These are phyloP conservation scores for Paracamarosporium sp. DNA, from an alignment of 2,329 filamentous ascomycete species.

Conservation along the genomic window DNA sequence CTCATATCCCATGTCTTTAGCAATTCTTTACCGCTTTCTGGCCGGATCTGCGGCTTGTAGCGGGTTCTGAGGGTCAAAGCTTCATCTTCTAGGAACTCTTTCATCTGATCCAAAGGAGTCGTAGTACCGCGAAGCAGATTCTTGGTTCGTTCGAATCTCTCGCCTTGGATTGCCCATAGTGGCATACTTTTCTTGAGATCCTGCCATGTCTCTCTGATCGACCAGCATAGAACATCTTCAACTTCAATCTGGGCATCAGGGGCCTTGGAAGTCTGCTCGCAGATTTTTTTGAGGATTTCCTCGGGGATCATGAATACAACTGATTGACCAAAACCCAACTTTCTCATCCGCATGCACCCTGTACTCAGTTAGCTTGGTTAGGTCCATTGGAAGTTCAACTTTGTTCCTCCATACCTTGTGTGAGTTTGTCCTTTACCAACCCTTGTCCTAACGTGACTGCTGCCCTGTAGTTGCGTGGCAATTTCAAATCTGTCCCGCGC, in stretches of 20 bases:
- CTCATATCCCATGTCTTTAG: no score
- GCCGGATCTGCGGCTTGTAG: conserved; percentile 52
- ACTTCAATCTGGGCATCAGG: conserved; percentile 51
- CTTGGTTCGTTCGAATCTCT: conserved; percentile 55
- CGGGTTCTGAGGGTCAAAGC: conserved; percentile 58
- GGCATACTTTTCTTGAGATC: conserved; percentile 60
- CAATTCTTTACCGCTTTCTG: no score
- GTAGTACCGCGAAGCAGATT: conserved; percentile 20
- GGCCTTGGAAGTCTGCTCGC: conserved; percentile 19
- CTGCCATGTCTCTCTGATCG: conserved; percentile 63
- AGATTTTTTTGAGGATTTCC: conserved; percentile 67
- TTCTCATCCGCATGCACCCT: conserved; percentile 71
- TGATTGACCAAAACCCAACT: conserved; percentile 70
- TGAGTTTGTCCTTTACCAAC: conserved; percentile 71
- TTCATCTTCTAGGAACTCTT: conserved; percentile 63
- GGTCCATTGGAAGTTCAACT: no score
- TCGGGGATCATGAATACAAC: conserved; percentile 66
- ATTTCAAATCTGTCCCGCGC: conserved; percentile 70
- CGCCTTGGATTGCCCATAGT: conserved; percentile 68
- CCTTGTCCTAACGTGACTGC: conserved; percentile 71
- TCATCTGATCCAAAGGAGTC: conserved; percentile 16
- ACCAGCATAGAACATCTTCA: conserved; percentile 65
- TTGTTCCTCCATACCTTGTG: no score
- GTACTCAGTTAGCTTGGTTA: no score
- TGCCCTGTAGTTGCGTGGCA: conserved; percentile 73